Conservation (phyloP, 116 monocot species). For the Posidonia oceanica region DNA sequence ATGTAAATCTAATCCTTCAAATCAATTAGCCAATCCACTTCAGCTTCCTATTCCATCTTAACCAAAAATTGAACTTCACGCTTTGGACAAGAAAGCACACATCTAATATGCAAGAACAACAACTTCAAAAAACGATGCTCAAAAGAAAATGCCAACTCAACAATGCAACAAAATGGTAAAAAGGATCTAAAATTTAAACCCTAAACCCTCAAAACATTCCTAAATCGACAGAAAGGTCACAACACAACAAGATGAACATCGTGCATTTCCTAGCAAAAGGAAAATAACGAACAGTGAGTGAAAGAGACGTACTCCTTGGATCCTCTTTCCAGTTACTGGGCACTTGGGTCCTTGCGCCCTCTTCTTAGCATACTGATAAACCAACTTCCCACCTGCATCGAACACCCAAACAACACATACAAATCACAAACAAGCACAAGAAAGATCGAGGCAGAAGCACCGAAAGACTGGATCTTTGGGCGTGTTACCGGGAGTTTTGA, state of each 20-base stretch:
- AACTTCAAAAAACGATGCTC: no score
- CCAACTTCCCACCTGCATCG: conserved; percentile 60
- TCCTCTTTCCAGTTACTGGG: conserved; percentile 82
- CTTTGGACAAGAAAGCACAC: no score
- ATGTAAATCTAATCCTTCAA: no score
- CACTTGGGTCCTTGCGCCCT: conserved; percentile 80
- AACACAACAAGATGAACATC: background rate
- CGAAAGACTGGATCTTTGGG: background rate
- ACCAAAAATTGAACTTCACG: no score
- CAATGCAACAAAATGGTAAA: no score
- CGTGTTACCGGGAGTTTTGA: conserved; percentile 44
- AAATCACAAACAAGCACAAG: background rate
- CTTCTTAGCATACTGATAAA: conserved; percentile 73
- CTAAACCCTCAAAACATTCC: no score
- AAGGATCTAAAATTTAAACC: no score
- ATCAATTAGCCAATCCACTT: no score
- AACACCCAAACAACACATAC: background rate
- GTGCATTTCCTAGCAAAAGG: background rate
- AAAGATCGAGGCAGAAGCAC: background rate
- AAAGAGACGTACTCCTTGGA: conserved; percentile 54
- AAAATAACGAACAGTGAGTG: background rate
- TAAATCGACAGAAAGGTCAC: no score
- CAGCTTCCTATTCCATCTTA: no score
- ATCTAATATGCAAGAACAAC: no score
- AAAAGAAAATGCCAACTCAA: no score